Conservation (phyloP, 169 alveolate genomes). For the Plasmodium cynomolgi region DNA sequence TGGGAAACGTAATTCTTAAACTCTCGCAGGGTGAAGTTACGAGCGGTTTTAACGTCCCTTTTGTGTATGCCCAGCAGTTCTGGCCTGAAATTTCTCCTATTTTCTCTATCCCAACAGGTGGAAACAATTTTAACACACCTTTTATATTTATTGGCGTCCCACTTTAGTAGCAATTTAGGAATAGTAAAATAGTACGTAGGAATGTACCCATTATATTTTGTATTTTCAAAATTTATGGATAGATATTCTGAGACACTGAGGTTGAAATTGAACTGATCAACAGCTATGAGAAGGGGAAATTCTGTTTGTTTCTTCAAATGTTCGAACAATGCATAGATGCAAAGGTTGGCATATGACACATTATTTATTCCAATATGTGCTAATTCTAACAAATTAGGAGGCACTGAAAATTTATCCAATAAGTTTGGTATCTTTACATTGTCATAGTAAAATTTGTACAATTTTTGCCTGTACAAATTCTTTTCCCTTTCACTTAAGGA, state of each 20-base stretch:
- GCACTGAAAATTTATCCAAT: constrained; percentile 79
- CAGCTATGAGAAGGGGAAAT: constrained; percentile 79
- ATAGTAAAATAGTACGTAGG: constrained; percentile 85
- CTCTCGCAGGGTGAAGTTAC: constrained; percentile 82
- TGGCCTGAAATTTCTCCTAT: constrained; percentile 81
- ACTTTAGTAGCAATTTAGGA: constrained; percentile 81
- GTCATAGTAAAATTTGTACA: constrained; percentile 44
- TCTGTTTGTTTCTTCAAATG: constrained; percentile 84
- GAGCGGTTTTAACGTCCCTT: constrained; percentile 80
- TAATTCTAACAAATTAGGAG: constrained; percentile 79
- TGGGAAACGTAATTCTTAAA: constrained; percentile 81
- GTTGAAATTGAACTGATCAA: constrained; percentile 62
- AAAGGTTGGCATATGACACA: constrained; percentile 82
- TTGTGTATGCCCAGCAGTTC: constrained; percentile 82
- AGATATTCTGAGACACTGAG: constrained; percentile 85
- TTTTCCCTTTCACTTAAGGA: constrained; percentile 70
- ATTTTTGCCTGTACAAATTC: constrained; percentile 29
- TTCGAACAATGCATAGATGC: constrained; percentile 82
- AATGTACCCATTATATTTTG: constrained; percentile 85
- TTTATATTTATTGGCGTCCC: constrained; percentile 80
- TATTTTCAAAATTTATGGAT: constrained; percentile 84
- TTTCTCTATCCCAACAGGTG: constrained; percentile 82
- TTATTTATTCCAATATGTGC: constrained; percentile 81
- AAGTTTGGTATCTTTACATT: constrained; percentile 48
- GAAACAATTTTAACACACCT: constrained; percentile 81